Conservation (phyloP, 805 yeast genomes). For the Starmerella floris region DNA sequence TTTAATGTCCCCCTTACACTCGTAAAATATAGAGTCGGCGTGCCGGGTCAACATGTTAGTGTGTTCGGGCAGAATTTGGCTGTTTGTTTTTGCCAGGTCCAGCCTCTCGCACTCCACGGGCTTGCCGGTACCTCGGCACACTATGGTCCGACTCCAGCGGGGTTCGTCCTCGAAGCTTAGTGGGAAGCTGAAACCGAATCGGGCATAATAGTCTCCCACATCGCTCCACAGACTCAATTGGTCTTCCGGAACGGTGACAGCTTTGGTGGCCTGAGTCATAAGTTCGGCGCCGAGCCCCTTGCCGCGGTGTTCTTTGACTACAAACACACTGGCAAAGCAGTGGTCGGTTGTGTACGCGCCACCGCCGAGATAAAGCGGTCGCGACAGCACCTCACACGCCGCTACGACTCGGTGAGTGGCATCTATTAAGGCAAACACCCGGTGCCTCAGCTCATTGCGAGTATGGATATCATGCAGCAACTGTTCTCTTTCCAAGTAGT, state of each 20-base stretch:
- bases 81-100: neutral
- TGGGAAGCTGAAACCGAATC: slow-evolving; percentile 10
- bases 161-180: slow-evolving; percentile 2
- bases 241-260: neutral
- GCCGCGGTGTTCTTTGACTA: slow-evolving; percentile 4
- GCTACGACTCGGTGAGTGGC: slow-evolving; percentile 1
- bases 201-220: slow-evolving; percentile 13
- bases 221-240: slow-evolving; percentile 16
- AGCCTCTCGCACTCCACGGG: neutral
- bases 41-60: slow-evolving; percentile 5
- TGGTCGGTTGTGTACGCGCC: slow-evolving; percentile 6
- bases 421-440: slow-evolving; percentile 3
- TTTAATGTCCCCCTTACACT: slow-evolving; percentile 4
- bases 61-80: slow-evolving; percentile 9
- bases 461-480: neutral
- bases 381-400: slow-evolving; percentile 13
- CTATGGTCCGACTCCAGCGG: slow-evolving; percentile 2
- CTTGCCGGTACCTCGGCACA: neutral
- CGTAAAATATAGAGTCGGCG: slow-evolving; percentile 4
- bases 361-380: slow-evolving; percentile 12
- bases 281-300: slow-evolving; percentile 6
- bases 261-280: neutral
- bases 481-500: slow-evolving; percentile 8
- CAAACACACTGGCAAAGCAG: slow-evolving; percentile 12
- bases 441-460: slow-evolving; percentile 1